Percentiles rank a stretch among this genome's conserved stretches.
Conservation (phyloP, 345 rosid genomes). For the Passiflora organensis region DNA sequence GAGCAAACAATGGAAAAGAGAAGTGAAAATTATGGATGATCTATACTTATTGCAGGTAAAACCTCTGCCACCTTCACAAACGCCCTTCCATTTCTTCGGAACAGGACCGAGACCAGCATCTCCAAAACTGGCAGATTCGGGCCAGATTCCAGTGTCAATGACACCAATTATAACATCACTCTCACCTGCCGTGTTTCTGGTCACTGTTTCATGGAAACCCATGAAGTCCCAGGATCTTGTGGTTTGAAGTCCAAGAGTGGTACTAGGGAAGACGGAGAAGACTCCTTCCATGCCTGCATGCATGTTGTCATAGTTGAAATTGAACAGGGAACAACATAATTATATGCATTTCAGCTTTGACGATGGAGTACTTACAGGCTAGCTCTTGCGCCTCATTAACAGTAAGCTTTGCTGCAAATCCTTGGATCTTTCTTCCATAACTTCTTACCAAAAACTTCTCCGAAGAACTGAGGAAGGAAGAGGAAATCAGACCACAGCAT, state of each 20-base stretch:
- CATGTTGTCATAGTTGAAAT: no score
- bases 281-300: background rate
- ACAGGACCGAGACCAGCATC: slow-evolving; percentile 1
- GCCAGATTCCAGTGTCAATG: slow-evolving; percentile 13
- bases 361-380: no score
- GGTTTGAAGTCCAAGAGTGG: background rate
- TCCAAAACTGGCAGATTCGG: slow-evolving; percentile 9
- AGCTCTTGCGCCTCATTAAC: no score
- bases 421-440: no score
- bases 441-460: no score
- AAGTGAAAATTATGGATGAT: background rate
- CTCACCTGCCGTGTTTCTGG: background rate
- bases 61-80: background rate
- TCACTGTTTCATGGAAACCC: background rate
- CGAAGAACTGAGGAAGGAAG: no score
- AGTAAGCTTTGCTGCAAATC: no score
- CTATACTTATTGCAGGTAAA: slow-evolving; percentile 24
- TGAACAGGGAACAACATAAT: no score
- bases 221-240: slow-evolving; percentile 3
- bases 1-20: no score
- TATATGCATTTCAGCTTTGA: no score
- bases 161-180: slow-evolving; percentile 7
- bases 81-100: slow-evolving; percentile 14
- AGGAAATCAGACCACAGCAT: no score
- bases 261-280: background rate